These are phyloP conservation scores for Candida khao-thaluensis DNA, from an alignment of 805 yeast species.

Conservation along the genomic window DNA sequence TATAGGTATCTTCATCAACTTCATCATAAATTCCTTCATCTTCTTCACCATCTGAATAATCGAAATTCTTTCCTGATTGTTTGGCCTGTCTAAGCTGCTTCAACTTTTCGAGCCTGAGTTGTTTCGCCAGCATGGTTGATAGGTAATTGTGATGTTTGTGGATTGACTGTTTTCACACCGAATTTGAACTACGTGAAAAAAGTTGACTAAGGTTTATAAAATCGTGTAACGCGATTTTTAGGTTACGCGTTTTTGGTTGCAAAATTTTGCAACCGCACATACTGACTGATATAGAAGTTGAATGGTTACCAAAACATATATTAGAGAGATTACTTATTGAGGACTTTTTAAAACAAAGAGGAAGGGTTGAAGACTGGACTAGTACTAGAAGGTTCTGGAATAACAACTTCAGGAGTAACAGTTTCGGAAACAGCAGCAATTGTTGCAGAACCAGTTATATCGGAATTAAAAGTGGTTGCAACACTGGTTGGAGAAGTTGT, in stretches of 20 bases:
- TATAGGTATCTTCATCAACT: constrained; percentile 76
- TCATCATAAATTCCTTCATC: constrained; percentile 66
- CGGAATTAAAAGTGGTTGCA: not conserved
- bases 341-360: not conserved
- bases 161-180: not conserved
- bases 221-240: constrained; percentile 3
- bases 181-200: not conserved
- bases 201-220: not conserved
- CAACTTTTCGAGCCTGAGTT: constrained; percentile 20
- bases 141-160: not conserved
- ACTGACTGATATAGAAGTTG: no score
- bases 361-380: not conserved
- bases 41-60: constrained; percentile 43
- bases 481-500: not conserved
- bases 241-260: constrained; percentile 1
- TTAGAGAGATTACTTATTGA: not conserved
- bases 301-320: not conserved
- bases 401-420: no score
- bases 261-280: no score
- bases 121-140: constrained; percentile 30
- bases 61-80: constrained; percentile 51
- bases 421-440: no score
- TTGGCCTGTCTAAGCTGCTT: constrained; percentile 29
- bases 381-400: no score
- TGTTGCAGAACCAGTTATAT: not conserved